Base-by-base conservation (phyloP, 2,329 filamentous ascomycete species). In the Dactylellina parvicollis region DNA sequence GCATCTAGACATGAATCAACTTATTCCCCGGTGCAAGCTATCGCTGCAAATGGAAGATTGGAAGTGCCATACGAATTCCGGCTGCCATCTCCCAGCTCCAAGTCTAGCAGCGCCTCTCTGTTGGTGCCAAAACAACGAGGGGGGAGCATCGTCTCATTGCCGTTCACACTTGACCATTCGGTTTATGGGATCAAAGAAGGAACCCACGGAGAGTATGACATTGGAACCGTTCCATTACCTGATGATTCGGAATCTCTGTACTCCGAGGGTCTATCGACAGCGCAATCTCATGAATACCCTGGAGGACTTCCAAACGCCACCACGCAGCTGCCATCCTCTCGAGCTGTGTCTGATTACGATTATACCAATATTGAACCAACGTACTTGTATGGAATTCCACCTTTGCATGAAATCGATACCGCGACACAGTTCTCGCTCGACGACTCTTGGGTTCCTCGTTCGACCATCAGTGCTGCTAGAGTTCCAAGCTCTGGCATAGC, bases 81-180 rank as follows among this genome's bases (percentile, higher is more conserved):
- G 16, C 18, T 72, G 26, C 67, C 67, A 10, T 72, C 59, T 8
- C 67, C 67, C 5, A 12, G 40, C 3, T 72, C 67, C 9, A 59
- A 64, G 22, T 36, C 22, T 10, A 56, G 40, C 12, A 16, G 10
- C 18, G 59, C 54, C 14, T 54, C 32, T 16, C 26, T 72, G 2
- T 20, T 59, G 3, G 24, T 56, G 2, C 36, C 28, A 2, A 34
- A 54, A 24, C n/a, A 30, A 24, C 38, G 60, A 28, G 24, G 54
- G 1, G 38, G 36, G 3, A 73, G 69, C 24, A 22, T 28, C 18
- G 10, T 52, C 12, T 66, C 60, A 9, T 24, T 73, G 9, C 69
- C 69, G 28, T 18, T 40, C 12, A 73, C 69, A 1, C 28, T 26
- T 9, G 28, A 56, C 7, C 5, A 49, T 24, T 64, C 59, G n/a